Conservation (phyloP, 1,284 basidiomycete species). For the Fomitopsis palustris region DNA sequence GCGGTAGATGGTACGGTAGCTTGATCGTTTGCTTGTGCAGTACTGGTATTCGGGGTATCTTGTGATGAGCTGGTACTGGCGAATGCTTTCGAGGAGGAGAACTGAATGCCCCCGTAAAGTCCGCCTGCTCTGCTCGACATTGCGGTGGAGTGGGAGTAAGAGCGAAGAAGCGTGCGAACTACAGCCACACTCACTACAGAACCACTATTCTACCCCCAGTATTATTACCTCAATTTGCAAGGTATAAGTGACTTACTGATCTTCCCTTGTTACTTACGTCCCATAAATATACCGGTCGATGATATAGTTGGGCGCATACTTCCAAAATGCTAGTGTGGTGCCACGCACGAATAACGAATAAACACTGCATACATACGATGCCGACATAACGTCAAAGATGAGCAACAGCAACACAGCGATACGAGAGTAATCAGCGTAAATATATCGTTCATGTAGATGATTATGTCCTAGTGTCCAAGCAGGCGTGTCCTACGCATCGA, state of each 20-base stretch:
- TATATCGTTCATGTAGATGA: background rate
- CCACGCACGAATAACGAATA: too few relatives aligned
- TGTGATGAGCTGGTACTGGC: constrained; percentile 36
- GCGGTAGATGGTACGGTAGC: constrained; percentile 3
- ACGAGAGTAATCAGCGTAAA: background rate
- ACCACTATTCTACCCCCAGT: background rate
- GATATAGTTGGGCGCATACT: too few relatives aligned
- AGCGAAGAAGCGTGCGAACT: constrained; percentile 6
- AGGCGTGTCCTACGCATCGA: background rate
- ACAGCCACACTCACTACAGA: background rate
- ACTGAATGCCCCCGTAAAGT: constrained; percentile 78
- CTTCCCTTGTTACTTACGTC: too few relatives aligned
- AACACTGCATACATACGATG: background rate
- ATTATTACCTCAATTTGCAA: too few relatives aligned
- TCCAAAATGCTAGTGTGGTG: too few relatives aligned
- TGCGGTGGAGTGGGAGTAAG: constrained; percentile 3
- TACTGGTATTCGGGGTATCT: constrained; percentile 10
- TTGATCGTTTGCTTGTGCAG: constrained; percentile 10
- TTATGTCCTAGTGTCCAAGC: background rate
- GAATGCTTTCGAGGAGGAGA: constrained; percentile 56
- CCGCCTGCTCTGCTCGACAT: constrained; percentile 78
- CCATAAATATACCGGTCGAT: too few relatives aligned
- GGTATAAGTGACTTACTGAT: too few relatives aligned
- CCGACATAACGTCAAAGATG: background rate
- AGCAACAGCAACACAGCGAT: background rate